phyloP scores from a whole-genome alignment of 352 stramenopile genomes.

The Pythium aquatile region DNA sequence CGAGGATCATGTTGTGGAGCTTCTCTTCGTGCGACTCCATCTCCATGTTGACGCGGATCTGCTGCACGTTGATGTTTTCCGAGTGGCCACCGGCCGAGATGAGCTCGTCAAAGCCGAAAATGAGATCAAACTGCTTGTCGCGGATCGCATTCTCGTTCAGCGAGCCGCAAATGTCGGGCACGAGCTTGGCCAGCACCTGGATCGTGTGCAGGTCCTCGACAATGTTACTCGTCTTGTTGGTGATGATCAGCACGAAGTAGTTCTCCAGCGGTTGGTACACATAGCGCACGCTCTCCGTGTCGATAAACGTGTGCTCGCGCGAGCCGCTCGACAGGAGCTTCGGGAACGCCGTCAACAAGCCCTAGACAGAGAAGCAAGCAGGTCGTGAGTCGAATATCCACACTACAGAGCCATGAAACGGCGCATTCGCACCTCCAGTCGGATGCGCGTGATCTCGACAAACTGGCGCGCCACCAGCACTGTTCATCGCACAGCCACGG shows the following conservation, averaged over 20 bases:
- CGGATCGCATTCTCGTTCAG: constrained; percentile 94
- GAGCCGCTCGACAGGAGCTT: constrained; percentile 95
- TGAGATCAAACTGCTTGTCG: constrained; percentile 97
- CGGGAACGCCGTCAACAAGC: constrained; percentile 97
- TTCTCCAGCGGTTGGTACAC: constrained; percentile 99
- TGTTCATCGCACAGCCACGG: constrained; percentile 23
- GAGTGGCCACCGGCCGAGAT: constrained; percentile 97
- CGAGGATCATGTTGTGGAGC: constrained; percentile 97
- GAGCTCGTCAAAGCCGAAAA: constrained; percentile 99
- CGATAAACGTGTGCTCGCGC: constrained; percentile 98
- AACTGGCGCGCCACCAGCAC: constrained; percentile 97
- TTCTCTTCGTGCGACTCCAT: constrained; percentile 99
- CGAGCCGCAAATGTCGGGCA: constrained; percentile 93
- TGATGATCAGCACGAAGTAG: constrained; percentile 98
- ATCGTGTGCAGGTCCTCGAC: constrained; percentile 99
- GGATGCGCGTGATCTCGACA: constrained; percentile 98
- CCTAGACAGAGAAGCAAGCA: constrained; percentile 34
- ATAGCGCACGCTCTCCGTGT: constrained; percentile 98
- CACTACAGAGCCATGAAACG: not conserved
- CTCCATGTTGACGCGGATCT: constrained; percentile 97
- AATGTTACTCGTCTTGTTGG: constrained; percentile 99
- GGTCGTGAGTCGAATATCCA: not conserved
- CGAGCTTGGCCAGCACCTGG: constrained; percentile 96
- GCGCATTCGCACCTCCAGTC: constrained; percentile 88
- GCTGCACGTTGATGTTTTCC: constrained; percentile 92